phyloP scores from a whole-genome alignment of 1,284 basidiomycete species.

The Porogramme epimiltina region DNA sequence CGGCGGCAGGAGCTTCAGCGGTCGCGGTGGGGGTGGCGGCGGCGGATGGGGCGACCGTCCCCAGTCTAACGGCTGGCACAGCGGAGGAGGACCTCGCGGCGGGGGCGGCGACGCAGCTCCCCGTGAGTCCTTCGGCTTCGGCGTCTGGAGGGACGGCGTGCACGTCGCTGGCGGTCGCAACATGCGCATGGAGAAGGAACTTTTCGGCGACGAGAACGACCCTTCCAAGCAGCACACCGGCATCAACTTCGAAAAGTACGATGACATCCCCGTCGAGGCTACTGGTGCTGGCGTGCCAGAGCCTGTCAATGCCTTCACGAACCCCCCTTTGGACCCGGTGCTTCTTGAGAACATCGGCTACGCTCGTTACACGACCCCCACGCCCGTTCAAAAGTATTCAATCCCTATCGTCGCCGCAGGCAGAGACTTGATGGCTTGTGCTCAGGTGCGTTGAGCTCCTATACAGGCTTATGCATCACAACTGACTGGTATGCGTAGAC shows the following conservation, averaged over 20 bases:
- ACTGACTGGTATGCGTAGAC: conserved; percentile 57
- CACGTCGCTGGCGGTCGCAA: conserved; percentile 85
- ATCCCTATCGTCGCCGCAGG: conserved; percentile 94
- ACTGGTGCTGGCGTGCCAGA: conserved; percentile 96
- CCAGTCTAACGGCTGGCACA: conserved; percentile 40
- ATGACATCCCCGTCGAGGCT: conserved; percentile 99
- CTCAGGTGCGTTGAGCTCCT: conserved; percentile 64
- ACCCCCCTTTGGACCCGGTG: conserved; percentile 90
- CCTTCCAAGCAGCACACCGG: conserved; percentile 88
- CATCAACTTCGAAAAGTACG: conserved; percentile 99
- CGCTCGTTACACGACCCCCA: conserved; percentile 93
- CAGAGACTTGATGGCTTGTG: conserved; percentile 98
- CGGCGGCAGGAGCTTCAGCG: conserved; percentile 48
- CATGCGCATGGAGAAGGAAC: conserved; percentile 90
- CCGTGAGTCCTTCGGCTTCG: conserved; percentile 67
- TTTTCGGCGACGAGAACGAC: conserved; percentile 91
- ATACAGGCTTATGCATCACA: conserved; percentile 13
- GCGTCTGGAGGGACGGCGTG: conserved; percentile 88
- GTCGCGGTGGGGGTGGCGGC: conserved; percentile 40
- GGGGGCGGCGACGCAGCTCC: conserved; percentile 43
- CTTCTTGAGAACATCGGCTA: conserved; percentile 94
- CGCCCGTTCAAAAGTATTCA: conserved; percentile 99
- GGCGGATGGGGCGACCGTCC: conserved; percentile 47
- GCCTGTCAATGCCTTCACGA: conserved; percentile 86
- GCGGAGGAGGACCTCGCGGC: conserved; percentile 24